These are phyloP conservation scores for Aquilaria yunnanensis DNA, from an alignment of 345 rosid genomes.

Conservation along the genomic window DNA sequence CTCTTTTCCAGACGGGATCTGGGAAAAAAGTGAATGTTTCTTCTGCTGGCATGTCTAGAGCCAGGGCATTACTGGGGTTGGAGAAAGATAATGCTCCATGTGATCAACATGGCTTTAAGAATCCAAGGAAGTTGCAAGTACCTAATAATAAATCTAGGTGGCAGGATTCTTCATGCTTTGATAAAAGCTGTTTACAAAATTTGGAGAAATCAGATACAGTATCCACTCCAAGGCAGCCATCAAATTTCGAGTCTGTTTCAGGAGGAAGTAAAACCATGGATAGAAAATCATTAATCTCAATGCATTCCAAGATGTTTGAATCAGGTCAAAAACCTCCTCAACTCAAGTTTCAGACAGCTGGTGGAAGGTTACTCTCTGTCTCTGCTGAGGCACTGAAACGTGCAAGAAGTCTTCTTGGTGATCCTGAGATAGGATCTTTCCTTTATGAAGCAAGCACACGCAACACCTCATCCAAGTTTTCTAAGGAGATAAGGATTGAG, in stretches of 20 bases:
- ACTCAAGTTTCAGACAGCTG: constrained; percentile 79
- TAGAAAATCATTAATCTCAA: constrained; percentile 19
- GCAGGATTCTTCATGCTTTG: constrained; percentile 16
- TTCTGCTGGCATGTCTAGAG: constrained; percentile 61
- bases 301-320: constrained; percentile 24
- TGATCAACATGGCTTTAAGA: constrained; percentile 27
- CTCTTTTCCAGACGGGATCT: constrained; percentile 73
- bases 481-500: constrained; percentile 21
- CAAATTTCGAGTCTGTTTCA: constrained; percentile 20
- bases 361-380: constrained; percentile 80
- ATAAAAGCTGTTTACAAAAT: constrained; percentile 3
- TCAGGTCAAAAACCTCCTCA: constrained; percentile 45
- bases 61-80: constrained; percentile 61
- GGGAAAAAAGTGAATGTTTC: constrained; percentile 64
- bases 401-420: constrained; percentile 91
- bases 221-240: constrained; percentile 19
- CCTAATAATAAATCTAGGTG: constrained; percentile 15
- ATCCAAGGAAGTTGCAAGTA: constrained; percentile 19
- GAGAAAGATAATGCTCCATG: constrained; percentile 31
- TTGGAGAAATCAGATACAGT: not conserved
- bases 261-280: constrained; percentile 19
- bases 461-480: constrained; percentile 28
- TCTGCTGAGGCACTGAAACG: constrained; percentile 83
- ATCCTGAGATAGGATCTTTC: constrained; percentile 61
- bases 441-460: constrained; percentile 34